A percentile compares a stretch with the other conserved stretches of the same genome.
Conservation (phyloP, 495 filamentous ascomycete species). For the Trichoderma reesei region DNA sequence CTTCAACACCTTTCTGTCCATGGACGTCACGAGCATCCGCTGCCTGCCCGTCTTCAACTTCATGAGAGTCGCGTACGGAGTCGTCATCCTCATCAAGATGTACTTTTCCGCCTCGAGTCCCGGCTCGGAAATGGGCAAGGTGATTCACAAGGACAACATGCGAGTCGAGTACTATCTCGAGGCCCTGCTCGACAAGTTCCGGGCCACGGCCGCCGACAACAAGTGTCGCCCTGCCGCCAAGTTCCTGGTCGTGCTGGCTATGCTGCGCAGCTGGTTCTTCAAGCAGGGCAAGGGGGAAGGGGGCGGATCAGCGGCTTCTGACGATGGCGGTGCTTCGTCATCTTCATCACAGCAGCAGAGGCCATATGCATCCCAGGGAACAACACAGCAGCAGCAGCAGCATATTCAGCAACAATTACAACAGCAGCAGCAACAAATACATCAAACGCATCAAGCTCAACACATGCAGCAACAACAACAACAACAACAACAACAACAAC, state of each 20-base stretch:
- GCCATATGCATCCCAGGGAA: background rate
- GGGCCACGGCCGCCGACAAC: conserved; percentile 50
- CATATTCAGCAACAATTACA: background rate
- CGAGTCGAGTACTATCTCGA: conserved; percentile 68
- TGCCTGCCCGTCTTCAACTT: conserved; percentile 67
- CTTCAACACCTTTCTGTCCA: conserved; percentile 55
- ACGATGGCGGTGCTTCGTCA: background rate
- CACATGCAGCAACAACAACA: background rate
- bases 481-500: conserved; percentile 17
- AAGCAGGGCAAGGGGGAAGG: conserved; percentile 27
- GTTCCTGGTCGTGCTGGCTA: conserved; percentile 63
- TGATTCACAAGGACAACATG: conserved; percentile 66
- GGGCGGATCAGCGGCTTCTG: background rate
- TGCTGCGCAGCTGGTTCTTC: conserved; percentile 65
- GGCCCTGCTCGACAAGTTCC: conserved; percentile 55
- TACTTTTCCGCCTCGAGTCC: conserved; percentile 66
- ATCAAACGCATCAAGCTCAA: too few species aligned
- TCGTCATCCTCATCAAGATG: conserved; percentile 81
- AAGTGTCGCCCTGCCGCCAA: conserved; percentile 62
- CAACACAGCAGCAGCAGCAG: conserved; percentile 11
- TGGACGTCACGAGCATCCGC: conserved; percentile 53
- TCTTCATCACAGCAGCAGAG: conserved; percentile 5
- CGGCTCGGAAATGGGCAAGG: conserved; percentile 58
- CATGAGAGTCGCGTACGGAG: conserved; percentile 66
- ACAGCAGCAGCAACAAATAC: background rate